Percentiles rank a stretch among this genome's conserved stretches.
These are phyloP conservation scores for Combretum micranthum DNA, from an alignment of 345 rosid genomes.

Conservation along the genomic window DNA sequence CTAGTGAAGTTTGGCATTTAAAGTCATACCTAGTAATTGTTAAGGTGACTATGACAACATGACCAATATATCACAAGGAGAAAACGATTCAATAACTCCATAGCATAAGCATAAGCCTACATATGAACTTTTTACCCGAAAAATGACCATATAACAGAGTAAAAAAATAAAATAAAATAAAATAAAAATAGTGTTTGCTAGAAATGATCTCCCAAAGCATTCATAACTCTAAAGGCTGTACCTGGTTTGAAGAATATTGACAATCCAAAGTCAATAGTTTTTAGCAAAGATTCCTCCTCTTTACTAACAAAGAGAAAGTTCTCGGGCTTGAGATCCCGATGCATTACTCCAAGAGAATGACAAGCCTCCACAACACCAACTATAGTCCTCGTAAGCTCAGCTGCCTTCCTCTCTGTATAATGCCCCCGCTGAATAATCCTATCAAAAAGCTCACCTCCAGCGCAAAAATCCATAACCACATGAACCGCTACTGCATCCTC, in stretches of 20 bases:
- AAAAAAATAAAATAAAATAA: no score
- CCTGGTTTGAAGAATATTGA: conserved; percentile 44
- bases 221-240: not conserved
- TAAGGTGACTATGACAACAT: no score
- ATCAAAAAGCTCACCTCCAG: conserved; percentile 43
- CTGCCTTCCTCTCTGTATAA: conserved; percentile 35
- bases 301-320: conserved; percentile 35
- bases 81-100: no score
- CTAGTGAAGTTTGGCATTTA: no score
- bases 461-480: conserved; percentile 42
- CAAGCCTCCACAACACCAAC: conserved; percentile 44
- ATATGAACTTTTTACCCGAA: no score
- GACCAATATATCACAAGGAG: no score
- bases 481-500: conserved; percentile 42
- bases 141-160: no score
- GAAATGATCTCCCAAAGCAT: not conserved
- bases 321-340: conserved; percentile 45
- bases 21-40: no score
- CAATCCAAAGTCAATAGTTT: conserved; percentile 43
- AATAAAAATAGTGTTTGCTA: no score
- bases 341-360: conserved; percentile 48
- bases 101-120: no score
- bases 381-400: conserved; percentile 39
- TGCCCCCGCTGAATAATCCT: conserved; percentile 39
- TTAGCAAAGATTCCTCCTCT: conserved; percentile 29